These are phyloP conservation scores for Combretum micranthum DNA, from an alignment of 345 rosid species.

Conservation along the genomic window DNA sequence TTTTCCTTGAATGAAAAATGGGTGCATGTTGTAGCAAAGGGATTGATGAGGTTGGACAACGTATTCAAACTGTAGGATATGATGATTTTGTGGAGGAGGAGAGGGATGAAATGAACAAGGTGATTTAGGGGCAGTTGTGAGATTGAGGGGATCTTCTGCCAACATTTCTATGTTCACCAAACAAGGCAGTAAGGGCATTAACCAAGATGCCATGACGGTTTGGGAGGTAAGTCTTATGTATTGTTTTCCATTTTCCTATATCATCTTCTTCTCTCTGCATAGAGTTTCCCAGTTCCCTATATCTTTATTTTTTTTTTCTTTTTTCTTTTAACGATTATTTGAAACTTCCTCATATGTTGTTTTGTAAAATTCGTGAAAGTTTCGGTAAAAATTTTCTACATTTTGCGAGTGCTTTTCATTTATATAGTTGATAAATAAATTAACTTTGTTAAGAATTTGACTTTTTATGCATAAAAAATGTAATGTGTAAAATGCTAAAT, in stretches of 20 bases:
- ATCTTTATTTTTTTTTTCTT: too few species aligned
- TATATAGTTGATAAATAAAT: too few species aligned
- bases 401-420: too few species aligned
- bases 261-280: not conserved
- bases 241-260: not conserved
- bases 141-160: slow-evolving; percentile 53
- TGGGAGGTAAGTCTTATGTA: slow-evolving; percentile 67
- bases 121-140: slow-evolving; percentile 56
- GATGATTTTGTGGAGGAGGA: slow-evolving; percentile 16
- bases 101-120: slow-evolving; percentile 12
- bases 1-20: slow-evolving; percentile 34
- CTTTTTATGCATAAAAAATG: too few species aligned
- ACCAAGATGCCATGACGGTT: slow-evolving; percentile 88
- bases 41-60: slow-evolving; percentile 1
- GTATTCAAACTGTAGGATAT: slow-evolving; percentile 19
- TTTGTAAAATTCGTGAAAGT: too few species aligned
- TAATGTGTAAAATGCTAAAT: too few species aligned
- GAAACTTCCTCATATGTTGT: too few species aligned
- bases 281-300: not conserved
- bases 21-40: slow-evolving; percentile 71
- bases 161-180: slow-evolving; percentile 62
- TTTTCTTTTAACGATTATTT: too few species aligned
- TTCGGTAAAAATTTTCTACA: too few species aligned
- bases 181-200: slow-evolving; percentile 73
- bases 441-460: too few species aligned